Base-by-base conservation (phyloP, 352 stramenopile species). In the Nothophytophthora sp. region DNA sequence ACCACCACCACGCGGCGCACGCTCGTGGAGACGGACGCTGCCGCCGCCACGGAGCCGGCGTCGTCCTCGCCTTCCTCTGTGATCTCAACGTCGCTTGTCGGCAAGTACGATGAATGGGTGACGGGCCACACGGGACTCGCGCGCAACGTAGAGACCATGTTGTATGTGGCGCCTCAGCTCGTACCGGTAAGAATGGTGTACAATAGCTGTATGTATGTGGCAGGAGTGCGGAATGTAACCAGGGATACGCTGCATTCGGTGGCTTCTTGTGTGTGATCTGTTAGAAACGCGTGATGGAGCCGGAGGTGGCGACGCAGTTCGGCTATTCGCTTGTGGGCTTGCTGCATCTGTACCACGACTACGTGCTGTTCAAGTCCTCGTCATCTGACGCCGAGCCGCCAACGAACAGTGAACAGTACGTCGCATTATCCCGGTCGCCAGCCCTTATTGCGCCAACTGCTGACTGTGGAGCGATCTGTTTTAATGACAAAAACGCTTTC, bases 281-380 rank as follows among this genome's bases (percentile, higher is more conserved):
- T 23, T 42, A 85, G 60, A 87, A 86, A 66, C 65, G 63, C 18
- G 51, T 79, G 23, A 60, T 78, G 25, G 70, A 88, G 24, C 81
- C 76, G 1, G 80, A 92, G 39, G 53, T 91, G 19, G 74, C 79
- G 29, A 82, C 81, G 13, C 78, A 95, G 51, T 71, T 65, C n/a
- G 77, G 84, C 5, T 95, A 95, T 60, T 83, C 84, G 36, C 50
- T 92, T 24, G 80, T 88, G 39, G 81, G 81, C 0, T 45, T 95
- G 32, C 61, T 95, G 27, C 78, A 83, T 43, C 25, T 92, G 52
- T 92, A 89, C 57, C 84, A 95, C 46, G 84, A 95, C 75, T 88
- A 88, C 55, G 64, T 95, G 11, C 53, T 92, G 40, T 89, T 79
- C 73, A 89, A 88, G 66, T 65, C 72, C 13, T 43, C 65, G n/a